Base-by-base conservation (phyloP, 1,284 basidiomycete genomes). In the Fomitopsis pinicola region DNA sequence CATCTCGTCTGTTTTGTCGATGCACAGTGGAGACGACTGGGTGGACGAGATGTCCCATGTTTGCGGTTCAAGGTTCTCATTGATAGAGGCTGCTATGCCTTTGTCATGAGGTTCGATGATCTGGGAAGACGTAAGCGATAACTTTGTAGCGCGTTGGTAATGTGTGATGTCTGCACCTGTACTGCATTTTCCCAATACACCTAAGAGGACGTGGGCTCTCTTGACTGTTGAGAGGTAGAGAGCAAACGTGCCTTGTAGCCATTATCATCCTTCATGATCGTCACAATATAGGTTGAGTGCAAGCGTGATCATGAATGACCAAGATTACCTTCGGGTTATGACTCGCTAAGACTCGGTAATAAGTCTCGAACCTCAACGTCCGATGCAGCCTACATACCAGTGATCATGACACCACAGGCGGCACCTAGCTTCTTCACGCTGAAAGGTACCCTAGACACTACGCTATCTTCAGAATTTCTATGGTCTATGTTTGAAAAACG, bases 141-240 rank as follows among this genome's bases (percentile, higher is more conserved):
- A 52, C 22, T 19, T 38, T 17, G 40, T 35, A 38, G 40, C 44
- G 8, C 30, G 30, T 33, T 8, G 30, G 4, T 14, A 38, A 33
- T 35, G 40, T 15, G n/a, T 40, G 42, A 33, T 35, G 40, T 15
- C 17, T 40, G 42, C 68, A 90, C 89, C 78, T 92, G 90, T 1
- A 92, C 87, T 0, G 84, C 90, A 68, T 92, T 93, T 71, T 91
- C 89, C 91, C 91, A 92, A 66, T 93, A 93, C 12, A 92, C 90
- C 89, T 89, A 46, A 45, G 26, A 30, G 4, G 17, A 5, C 38
- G 19, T 38, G 14, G 54, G 42, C n/a, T 19, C 15, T 42, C 33
- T 7, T 8, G 15, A 42, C 36, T 45, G 15, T 58, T 19, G 33
- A 22, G 8, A 57, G 57, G 48, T 59, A 42, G 12, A 46, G 30